A percentile compares a stretch with the other conserved stretches of the same genome.
Conservation (phyloP, 1,284 basidiomycete genomes). For the Tilletiopsis washingtonensis region DNA sequence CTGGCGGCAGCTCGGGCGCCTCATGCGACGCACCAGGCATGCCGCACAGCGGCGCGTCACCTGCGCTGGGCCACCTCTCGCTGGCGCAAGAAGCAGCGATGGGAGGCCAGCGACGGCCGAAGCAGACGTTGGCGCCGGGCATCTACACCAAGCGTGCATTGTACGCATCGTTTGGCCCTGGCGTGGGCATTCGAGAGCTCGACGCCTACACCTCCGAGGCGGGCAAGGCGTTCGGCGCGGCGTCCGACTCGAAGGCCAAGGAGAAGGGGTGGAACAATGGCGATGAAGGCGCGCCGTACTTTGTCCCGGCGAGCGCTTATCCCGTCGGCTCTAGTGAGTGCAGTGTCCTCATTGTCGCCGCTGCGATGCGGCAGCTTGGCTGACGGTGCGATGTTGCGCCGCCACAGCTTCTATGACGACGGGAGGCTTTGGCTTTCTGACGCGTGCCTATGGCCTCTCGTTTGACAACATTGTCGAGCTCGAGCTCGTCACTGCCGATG, state of each 20-base stretch:
- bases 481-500: slow-evolving; percentile 42
- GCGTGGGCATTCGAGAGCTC: slow-evolving; percentile 23
- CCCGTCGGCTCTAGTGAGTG: slow-evolving; percentile 56
- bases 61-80: neutral
- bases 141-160: slow-evolving; percentile 25
- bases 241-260: slow-evolving; percentile 3
- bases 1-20: no score
- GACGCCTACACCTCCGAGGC: slow-evolving; percentile 32
- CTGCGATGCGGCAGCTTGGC: slow-evolving; percentile 55
- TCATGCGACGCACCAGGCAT: no score
- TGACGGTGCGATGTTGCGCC: slow-evolving; percentile 65
- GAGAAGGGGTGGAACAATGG: slow-evolving; percentile 8
- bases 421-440: slow-evolving; percentile 81
- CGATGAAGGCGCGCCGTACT: slow-evolving; percentile 31
- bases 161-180: slow-evolving; percentile 28
- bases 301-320: slow-evolving; percentile 48
- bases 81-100: no score
- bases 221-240: slow-evolving; percentile 10
- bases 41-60: no score
- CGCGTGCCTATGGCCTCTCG: slow-evolving; percentile 65
- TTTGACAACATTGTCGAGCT: slow-evolving; percentile 37
- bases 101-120: no score
- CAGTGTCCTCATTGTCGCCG: neutral
- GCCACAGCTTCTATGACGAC: slow-evolving; percentile 64
- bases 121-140: no score